Base-by-base conservation (phyloP, 2,329 filamentous ascomycete genomes). In the Scedosporium aurantiacum region DNA sequence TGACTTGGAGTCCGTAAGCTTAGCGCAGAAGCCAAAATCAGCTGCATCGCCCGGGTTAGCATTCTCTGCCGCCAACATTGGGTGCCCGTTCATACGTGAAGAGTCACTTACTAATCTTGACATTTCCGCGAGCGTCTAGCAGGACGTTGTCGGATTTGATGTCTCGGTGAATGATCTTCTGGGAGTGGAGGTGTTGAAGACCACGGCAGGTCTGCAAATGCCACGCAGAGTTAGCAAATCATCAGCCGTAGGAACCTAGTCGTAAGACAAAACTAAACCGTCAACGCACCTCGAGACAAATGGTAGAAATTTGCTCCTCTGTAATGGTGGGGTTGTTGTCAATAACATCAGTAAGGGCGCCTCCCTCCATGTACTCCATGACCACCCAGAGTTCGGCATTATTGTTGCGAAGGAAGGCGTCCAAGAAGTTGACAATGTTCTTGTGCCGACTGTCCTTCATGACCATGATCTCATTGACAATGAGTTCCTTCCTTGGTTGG, bases 311-410 rank as follows among this genome's bases (percentile, higher is more conserved):
- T 74, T 99, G 94, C 71, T 97, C 91, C 74, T 99, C 94, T 4
- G 89, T 91, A 68, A 99, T 97, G 62, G 87, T 85, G 2, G 88
- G 84, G 74, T 97, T 99, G 77, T 97, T 97, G 75, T 99, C 94
- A 75, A 99, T 99, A 63, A 99, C 91, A 79, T 99, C 94, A 1
- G 94, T 99, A 73, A 99, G 78, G 64, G 94, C 90, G 76, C 94
- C 94, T 68, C 94, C 94, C 76, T 99, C 94, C 94, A 99, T 99
- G 70, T 92, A 99, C 77, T 99, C 94, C 94, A 99, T 96, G 60
- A 99, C 93, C 10, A 99, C 91, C 94, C 94, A 99, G n/a, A 99
- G 82, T 73, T 99, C 94, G 61, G 89, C 84, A 69, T 90, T 91
- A 74, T 94, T 93, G 73, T 97, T 96, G 70, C 94, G 90, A 70